Evolutionary conservation across 2,329 filamentous ascomycete species (phyloP), one percentile per base, ranked within the genome.

Genomic region (Septoria linicola): DNA sequence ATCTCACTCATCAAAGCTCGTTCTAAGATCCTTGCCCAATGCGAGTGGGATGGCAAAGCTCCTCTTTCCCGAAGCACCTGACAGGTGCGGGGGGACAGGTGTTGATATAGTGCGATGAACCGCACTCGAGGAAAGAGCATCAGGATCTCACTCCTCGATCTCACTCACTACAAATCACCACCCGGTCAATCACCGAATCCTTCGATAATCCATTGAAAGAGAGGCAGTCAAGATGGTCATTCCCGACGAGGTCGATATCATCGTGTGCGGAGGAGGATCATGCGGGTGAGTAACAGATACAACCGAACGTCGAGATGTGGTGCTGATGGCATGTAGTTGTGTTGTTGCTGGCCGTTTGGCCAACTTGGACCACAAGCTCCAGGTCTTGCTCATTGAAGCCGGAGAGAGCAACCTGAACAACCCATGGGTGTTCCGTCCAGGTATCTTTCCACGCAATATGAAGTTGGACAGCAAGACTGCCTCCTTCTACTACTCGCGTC

Each of bases 241-340:
- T 57, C 85, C 86, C 30, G 85, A 89, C 53, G 87, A 89, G 75
- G 87, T 88, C 64, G 87, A 89, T 67, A 89, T 90, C 62, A 89
- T 89, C 62, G 84, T 89, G 23, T 86, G 83, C 59, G 87, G 87
- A 63, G 87, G 87, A 64, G 86, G 86, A 48, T 87, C 83, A 66
- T 82, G 79, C 55, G 83, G 81, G 79, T 83, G 66, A 55, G 72
- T 51, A 23, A 21, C 17, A 20, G 19, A n/a, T 14, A 39, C 11
- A 11, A 52, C 43, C 39, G 40, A n/a, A 34, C 19, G 41, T 41
- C 17, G 34, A 19, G 17, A n/a, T 19, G 19, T 14, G 19, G 48
- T 41, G 39, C 58, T 64, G 49, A 66, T 67, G 68, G 67, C 66
- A 64, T 53, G 66, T 69, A 67, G 78, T 63, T 70, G 66, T 49